Conservation (phyloP, 2,329 filamentous ascomycete species). For the Botrytis elliptica region DNA sequence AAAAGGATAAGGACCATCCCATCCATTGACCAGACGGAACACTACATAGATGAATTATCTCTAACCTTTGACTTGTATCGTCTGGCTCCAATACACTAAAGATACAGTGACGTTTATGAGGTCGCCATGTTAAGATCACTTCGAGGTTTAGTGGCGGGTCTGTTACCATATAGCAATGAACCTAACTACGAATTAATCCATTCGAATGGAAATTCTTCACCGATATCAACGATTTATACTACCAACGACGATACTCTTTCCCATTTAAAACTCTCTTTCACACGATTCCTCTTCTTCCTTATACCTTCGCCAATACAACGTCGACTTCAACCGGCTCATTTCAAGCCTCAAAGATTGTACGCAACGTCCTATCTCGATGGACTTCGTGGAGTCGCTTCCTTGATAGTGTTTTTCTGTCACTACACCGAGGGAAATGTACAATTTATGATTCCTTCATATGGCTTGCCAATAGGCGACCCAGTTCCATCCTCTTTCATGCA, state of each 20-base stretch:
- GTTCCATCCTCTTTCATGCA: constrained; percentile 44
- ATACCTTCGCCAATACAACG: constrained; percentile 40
- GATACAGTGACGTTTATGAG: neutral
- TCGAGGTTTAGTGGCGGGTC: constrained; percentile 10
- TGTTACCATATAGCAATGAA: constrained; percentile 11
- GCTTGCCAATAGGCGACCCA: constrained; percentile 33
- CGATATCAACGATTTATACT: neutral
- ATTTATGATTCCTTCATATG: constrained; percentile 37
- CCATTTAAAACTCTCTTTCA: constrained; percentile 1
- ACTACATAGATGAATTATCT: neutral
- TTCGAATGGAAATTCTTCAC: neutral
- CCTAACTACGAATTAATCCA: constrained; percentile 19
- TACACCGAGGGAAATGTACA: constrained; percentile 45
- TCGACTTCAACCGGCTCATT: constrained; percentile 33
- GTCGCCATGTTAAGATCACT: constrained; percentile 18
- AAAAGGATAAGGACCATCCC: neutral
- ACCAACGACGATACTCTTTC: constrained; percentile 13
- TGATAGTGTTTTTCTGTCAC: constrained; percentile 50
- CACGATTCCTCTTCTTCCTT: constrained; percentile 17
- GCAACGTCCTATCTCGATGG: constrained; percentile 48
- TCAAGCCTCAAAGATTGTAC: constrained; percentile 37
- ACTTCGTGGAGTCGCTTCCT: constrained; percentile 49
- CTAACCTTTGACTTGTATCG: neutral
- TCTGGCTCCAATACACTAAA: neutral
- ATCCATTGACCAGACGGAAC: neutral